Percentiles rank a stretch among this genome's conserved stretches.
Conservation (phyloP, 495 filamentous ascomycete species). For the Cercophora sp. region DNA sequence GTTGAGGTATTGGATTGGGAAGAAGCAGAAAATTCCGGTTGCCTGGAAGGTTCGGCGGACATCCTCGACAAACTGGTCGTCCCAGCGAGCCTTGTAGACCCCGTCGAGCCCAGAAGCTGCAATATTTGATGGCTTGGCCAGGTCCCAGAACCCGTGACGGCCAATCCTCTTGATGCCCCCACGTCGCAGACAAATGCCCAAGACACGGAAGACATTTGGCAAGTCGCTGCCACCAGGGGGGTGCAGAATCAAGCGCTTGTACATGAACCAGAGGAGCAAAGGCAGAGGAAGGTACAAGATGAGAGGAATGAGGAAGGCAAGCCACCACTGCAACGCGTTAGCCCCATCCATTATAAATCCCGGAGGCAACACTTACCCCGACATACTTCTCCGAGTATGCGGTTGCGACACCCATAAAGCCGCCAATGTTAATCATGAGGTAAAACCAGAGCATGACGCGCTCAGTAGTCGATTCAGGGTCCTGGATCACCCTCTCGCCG, state of each 20-base stretch:
- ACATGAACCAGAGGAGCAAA: constrained; percentile 47
- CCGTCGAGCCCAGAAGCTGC: constrained; percentile 40
- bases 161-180: constrained; percentile 54
- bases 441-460: constrained; percentile 64
- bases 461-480: constrained; percentile 58
- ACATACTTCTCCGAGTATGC: constrained; percentile 49
- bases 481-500: constrained; percentile 55
- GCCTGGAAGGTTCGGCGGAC: constrained; percentile 56
- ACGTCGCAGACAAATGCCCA: constrained; percentile 49
- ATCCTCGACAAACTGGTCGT: constrained; percentile 56
- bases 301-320: constrained; percentile 65
- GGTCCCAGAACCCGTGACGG: constrained; percentile 58
- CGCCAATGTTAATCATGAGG: constrained; percentile 61
- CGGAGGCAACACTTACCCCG: constrained; percentile 31
- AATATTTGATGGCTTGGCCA: constrained; percentile 59
- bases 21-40: constrained; percentile 59
- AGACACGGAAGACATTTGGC: constrained; percentile 50
- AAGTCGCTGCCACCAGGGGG: constrained; percentile 53
- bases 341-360: not conserved
- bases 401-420: constrained; percentile 54
- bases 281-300: constrained; percentile 57
- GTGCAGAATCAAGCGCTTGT: constrained; percentile 48
- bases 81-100: constrained; percentile 38
- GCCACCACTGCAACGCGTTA: constrained; percentile 52
- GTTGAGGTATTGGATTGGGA: constrained; percentile 67